Base-by-base conservation (phyloP, 495 filamentous ascomycete species). In the Aspergillus mulundensis region DNA sequence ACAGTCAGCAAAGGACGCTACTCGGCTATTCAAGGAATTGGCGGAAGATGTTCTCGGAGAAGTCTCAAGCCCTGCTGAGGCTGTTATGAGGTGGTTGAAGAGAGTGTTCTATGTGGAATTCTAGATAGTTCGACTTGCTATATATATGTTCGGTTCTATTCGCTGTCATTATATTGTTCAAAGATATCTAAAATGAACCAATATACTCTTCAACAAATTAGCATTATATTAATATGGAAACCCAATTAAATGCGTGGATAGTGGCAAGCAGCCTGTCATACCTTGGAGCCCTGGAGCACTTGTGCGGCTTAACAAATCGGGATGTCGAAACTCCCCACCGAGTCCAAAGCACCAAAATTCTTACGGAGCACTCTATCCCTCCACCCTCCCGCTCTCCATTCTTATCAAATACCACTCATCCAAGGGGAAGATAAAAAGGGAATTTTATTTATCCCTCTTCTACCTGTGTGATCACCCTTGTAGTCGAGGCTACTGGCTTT, bases 11-110 rank as follows among this genome's bases (percentile, higher is more conserved):
- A 48, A 36, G 50, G 49, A 39, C 23, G 62, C 51, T 38, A 39
- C 56, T n/a, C 56, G 62, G 34, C 62, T 60, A 21, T 74, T 77
- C 55, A 25, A 42, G 8, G 63, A 71, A 28, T 45, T 73, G 12
- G 56, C 63, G 23, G 11, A 45, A 42, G 68, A 66, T 25, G 51
- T 63, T 11, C 50, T 74, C 8, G 67, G 66, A 23, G 56, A 59
- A n/a, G 42, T 45, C 5, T 28, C 45, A 8, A 42, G 62, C 36
- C 59, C 64, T 30, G 50, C 66, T 7, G 65, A 58, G n/a, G 56
- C 46, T 14, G 65, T 70, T 34, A 61, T 73, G 30, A 24, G 49
- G 36, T 75, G 72, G 73, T 52, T 77, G 28, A 59, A 66, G 38
- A 53, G 58, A 15, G 16, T 65, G 5, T 62, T 75, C 19, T 62